Conservation (phyloP, 1,284 basidiomycete genomes). For the Trametes pubescens region DNA sequence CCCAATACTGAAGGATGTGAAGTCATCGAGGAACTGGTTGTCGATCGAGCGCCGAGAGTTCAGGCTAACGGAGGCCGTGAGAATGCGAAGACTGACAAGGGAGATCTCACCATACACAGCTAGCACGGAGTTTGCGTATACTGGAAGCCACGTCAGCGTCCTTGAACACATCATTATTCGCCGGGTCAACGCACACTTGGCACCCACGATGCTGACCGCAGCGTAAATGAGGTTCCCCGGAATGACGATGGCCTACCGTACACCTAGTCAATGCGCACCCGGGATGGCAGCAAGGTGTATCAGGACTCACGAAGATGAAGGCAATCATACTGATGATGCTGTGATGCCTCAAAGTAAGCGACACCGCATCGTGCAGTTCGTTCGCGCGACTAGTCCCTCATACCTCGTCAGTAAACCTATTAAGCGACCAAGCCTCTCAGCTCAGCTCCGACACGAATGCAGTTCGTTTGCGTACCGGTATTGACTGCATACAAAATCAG, state of each 20-base stretch:
- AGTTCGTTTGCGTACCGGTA: background rate
- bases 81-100: background rate
- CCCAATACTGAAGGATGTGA: background rate
- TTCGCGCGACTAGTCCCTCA: background rate
- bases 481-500: background rate
- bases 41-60: conserved; percentile 21
- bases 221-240: background rate
- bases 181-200: background rate
- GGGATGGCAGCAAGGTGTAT: background rate
- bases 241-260: background rate
- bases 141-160: background rate
- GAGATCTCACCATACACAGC: background rate
- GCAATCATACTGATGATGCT: background rate
- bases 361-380: background rate
- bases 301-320: background rate
- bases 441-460: background rate
- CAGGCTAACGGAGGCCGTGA: conserved; percentile 3
- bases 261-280: background rate
- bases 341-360: background rate
- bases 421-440: background rate
- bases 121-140: background rate
- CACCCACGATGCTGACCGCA: background rate
- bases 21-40: conserved; percentile 8
- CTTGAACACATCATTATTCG: background rate
- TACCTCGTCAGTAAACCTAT: background rate